A percentile compares a stretch with the other conserved stretches of the same genome.
Evolutionary conservation across 148 eudicot species (phyloP).

Genomic region (Camellia granthamiana): DNA sequence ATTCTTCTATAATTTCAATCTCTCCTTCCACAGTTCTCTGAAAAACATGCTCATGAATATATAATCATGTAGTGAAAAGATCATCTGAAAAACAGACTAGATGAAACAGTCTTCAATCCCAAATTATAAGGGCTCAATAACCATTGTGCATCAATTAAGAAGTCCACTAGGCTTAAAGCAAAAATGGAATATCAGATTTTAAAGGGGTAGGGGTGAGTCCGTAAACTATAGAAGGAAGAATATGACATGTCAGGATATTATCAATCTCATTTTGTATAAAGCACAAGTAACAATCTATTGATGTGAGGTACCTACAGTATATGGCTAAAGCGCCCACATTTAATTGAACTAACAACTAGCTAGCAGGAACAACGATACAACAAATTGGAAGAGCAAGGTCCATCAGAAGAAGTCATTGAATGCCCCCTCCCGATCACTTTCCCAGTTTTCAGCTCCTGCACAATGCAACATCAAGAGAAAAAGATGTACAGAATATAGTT

Average conservation of each 20-base stretch:
- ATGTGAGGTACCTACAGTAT: conserved; percentile 25
- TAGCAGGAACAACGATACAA: conserved; percentile 25
- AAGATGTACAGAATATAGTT: conserved; percentile 43
- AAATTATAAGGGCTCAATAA: not conserved
- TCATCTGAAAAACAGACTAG: not conserved
- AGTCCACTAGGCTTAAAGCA: not conserved
- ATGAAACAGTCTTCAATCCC: not conserved
- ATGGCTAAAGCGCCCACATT: conserved; percentile 18
- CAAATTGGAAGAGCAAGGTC: no score
- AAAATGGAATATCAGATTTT: conserved; percentile 6
- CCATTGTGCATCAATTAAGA: not conserved
- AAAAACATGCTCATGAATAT: not conserved
- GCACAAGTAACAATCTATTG: conserved; percentile 10
- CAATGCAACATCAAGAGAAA: conserved; percentile 69
- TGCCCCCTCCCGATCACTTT: conserved; percentile 94
- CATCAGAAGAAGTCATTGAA: no score
- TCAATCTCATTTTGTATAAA: conserved; percentile 5
- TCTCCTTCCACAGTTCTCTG: not conserved
- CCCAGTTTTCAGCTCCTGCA: conserved; percentile 93
- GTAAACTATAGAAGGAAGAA: conserved; percentile 7
- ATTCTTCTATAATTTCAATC: not conserved
- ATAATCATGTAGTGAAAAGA: not conserved
- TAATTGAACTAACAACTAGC: conserved; percentile 26
- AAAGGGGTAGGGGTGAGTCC: not conserved
- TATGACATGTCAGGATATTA: not conserved